A percentile compares a stretch with the other conserved stretches of the same genome.
These are phyloP conservation scores for Arctium minus DNA, from an alignment of 129 eudicot species.

Conservation along the genomic window DNA sequence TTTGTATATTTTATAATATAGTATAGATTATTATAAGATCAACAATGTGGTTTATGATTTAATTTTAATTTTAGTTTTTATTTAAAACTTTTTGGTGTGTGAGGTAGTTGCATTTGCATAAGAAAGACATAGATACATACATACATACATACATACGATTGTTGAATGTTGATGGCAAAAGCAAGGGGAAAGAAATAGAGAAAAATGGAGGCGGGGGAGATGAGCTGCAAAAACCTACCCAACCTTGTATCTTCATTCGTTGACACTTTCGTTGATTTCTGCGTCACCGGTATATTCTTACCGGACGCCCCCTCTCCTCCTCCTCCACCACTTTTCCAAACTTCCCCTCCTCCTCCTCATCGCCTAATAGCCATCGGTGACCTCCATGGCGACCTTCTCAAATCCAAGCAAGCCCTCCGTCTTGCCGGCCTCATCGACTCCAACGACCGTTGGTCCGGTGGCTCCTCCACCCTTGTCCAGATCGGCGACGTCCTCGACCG, in stretches of 20 bases:
- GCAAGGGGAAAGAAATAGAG: neutral
- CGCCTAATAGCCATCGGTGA: constrained; percentile 94
- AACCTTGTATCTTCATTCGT: constrained; percentile 63
- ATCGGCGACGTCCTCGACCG: constrained; percentile 92
- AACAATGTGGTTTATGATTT: too few relatives aligned
- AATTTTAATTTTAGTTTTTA: too few relatives aligned
- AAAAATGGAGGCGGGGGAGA: neutral
- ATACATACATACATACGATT: too few relatives aligned
- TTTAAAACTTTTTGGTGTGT: too few relatives aligned
- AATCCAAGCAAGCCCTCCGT: constrained; percentile 61
- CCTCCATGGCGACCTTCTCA: constrained; percentile 83
- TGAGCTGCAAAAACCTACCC: constrained; percentile 47
- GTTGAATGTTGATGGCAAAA: too few relatives aligned
- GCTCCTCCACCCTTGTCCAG: constrained; percentile 77
- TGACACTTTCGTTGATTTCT: constrained; percentile 81
- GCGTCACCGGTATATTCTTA: constrained; percentile 66
- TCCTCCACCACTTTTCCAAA: constrained; percentile 14
- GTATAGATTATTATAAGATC: too few relatives aligned
- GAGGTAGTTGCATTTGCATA: too few relatives aligned
- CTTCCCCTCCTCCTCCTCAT: constrained; percentile 48
- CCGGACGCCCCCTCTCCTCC: constrained; percentile 29
- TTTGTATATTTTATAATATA: too few relatives aligned
- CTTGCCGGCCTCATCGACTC: constrained; percentile 70
- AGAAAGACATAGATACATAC: too few relatives aligned
- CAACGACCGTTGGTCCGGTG: constrained; percentile 68